Evolutionary conservation across 495 filamentous ascomycete species (phyloP), one percentile per base, ranked within the genome.

Genomic region (Hypoxylon fragiforme): DNA sequence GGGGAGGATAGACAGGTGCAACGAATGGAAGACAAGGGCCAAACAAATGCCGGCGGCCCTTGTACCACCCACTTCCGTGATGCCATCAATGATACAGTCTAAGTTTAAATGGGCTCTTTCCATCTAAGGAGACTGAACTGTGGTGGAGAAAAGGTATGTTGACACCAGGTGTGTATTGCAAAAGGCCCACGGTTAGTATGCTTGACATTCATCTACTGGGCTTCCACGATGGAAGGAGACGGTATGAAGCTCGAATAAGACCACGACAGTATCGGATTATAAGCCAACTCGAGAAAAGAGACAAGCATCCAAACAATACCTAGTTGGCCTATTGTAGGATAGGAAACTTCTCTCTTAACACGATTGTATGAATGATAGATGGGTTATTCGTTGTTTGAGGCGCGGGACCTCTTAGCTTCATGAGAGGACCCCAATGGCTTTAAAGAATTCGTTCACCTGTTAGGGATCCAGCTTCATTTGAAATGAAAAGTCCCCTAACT

Each of bases 1-100:
- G 20, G 35, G 35, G 31, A 26, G 34, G 31, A 43, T 20, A 38
- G 36, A 44, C 49, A 30, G 28, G 39, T 16, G 28, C 18, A 20
- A 44, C n/a, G 26, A n/a, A 42, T 30, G 42, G 12, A 35, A 42
- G 8, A 34, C 41, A 26, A 16, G 8, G 16, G 13, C n/a, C 19
- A 49, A 31, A 39, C 9, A 18, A 13, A 16, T 1, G 26, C 20
- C 14, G 12, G 21, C 15, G 15, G 34, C 34, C 34, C 14, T 7
- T 14, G 3, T 9, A 16, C 34, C 34, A 34, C 20, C 30, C 21
- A 36, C 15, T 16, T 14, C 37, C 14, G 13, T 45, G 26, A 40
- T 21, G 51, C 35, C 35, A 36, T 40, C 36, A n/a, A 35, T 34
- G 21, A 13, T 34, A 36, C 51, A 35, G 37, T 47, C 42, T 51